Conservation (phyloP, 2,329 filamentous ascomycete genomes). For the Aphanoascus verrucosus region DNA sequence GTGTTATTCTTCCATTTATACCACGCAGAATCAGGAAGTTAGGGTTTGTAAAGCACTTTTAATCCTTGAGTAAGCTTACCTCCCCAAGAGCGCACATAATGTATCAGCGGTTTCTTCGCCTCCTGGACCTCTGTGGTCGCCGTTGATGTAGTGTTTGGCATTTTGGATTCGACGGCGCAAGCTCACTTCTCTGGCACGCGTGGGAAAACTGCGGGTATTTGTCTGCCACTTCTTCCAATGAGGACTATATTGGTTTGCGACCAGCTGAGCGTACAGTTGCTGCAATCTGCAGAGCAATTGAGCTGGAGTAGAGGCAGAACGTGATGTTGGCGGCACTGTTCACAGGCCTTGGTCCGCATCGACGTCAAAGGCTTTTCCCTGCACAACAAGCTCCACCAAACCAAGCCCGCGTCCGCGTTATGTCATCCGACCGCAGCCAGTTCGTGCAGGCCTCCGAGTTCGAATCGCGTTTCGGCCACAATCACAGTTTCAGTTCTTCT, state of each 20-base stretch:
- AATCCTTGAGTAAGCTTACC: constrained; percentile 23
- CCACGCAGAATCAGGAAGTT: neutral
- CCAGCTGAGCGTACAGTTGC: neutral
- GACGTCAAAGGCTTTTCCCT: neutral
- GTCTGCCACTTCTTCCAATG: too few relatives aligned
- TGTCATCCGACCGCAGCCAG: too few relatives aligned
- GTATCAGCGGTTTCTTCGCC: constrained; percentile 31
- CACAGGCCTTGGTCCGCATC: neutral
- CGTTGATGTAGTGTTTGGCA: neutral
- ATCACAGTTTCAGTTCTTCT: neutral
- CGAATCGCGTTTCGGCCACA: neutral
- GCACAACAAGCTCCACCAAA: neutral
- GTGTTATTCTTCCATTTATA: too few relatives aligned
- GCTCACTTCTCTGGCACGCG: neutral
- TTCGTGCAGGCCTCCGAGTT: neutral
- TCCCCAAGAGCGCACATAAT: constrained; percentile 34
- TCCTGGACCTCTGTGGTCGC: constrained; percentile 21
- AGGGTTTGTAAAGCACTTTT: neutral
- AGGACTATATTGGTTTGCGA: too few relatives aligned
- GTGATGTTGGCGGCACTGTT: neutral
- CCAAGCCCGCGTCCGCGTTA: too few relatives aligned
- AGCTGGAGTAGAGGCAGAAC: neutral
- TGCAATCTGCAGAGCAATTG: neutral
- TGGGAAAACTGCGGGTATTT: neutral
- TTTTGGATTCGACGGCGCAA: neutral